Evolutionary conservation across 1,284 basidiomycete genomes (phyloP).

Genomic region (Cutaneotrichosporon daszewskae): DNA sequence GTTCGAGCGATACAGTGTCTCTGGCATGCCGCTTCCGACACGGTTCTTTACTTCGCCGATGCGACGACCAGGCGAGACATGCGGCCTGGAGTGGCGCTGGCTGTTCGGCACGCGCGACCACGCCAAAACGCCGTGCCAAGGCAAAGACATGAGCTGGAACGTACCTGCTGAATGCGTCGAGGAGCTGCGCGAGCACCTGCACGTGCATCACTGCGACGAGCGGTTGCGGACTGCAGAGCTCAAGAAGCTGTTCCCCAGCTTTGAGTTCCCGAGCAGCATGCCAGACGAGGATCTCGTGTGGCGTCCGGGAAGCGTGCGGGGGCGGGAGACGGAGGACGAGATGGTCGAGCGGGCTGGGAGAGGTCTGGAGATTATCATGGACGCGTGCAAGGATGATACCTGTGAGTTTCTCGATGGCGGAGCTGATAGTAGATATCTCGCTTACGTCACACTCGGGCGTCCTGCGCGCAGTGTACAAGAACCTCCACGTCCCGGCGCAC

Average conservation of each 20-base stretch:
- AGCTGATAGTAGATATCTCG: conserved; percentile 13
- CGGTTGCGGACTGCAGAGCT: conserved; percentile 16
- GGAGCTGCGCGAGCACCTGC: conserved; percentile 34
- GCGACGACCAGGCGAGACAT: conserved; percentile 30
- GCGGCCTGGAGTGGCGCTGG: conserved; percentile 31
- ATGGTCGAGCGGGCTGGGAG: conserved; percentile 21
- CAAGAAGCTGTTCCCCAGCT: conserved; percentile 21
- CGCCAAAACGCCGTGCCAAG: neutral
- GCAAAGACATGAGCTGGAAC: conserved; percentile 6
- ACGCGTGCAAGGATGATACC: conserved; percentile 12
- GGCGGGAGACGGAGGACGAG: conserved; percentile 32
- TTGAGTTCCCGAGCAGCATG: conserved; percentile 18
- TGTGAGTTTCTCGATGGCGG: conserved; percentile 16
- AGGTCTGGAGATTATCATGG: conserved; percentile 24
- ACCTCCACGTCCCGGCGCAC: conserved; percentile 21
- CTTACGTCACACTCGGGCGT: conserved; percentile 32
- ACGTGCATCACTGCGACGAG: conserved; percentile 30
- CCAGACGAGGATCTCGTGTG: conserved; percentile 26
- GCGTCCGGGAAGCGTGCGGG: conserved; percentile 22
- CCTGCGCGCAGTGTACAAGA: conserved; percentile 27
- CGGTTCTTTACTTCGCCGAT: conserved; percentile 30
- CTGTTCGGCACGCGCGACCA: conserved; percentile 8
- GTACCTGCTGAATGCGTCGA: conserved; percentile 26
- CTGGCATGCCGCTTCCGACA: conserved; percentile 31
- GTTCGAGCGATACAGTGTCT: conserved; percentile 17